Percentiles rank a stretch among this genome's conserved stretches.
Evolutionary conservation across 306 rosid species (phyloP).

Genomic region (Pachyrhizus erosus): DNA sequence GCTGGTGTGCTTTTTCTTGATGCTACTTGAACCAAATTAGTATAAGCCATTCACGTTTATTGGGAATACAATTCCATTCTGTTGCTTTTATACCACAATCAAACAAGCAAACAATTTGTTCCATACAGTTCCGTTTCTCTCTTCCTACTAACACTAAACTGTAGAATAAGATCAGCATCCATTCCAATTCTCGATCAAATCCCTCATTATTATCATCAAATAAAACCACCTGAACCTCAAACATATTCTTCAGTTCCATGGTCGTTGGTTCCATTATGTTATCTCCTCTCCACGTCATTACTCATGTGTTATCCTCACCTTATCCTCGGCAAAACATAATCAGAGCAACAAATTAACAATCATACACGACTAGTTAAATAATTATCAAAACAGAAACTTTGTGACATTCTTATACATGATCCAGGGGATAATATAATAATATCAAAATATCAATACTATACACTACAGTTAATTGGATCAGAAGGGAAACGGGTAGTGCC

Average conservation of each 20-base stretch:
- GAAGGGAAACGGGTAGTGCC: conserved; percentile 14
- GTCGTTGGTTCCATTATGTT: conserved; percentile 18
- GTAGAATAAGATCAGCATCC: conserved; percentile 30
- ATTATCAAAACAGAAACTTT: not conserved
- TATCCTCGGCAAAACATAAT: not conserved
- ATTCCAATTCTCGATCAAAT: conserved; percentile 34
- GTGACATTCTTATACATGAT: not conserved
- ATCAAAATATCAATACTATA: conserved; percentile 32
- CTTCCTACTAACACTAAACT: not conserved
- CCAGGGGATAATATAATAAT: not conserved
- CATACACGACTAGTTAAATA: not conserved
- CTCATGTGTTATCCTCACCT: not conserved
- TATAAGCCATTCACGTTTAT: conserved; percentile 38
- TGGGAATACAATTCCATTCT: conserved; percentile 61
- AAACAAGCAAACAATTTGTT: conserved; percentile 14
- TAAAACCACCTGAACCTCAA: not conserved
- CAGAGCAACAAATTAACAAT: not conserved
- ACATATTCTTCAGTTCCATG: conserved; percentile 35
- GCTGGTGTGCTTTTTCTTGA: conserved; percentile 27
- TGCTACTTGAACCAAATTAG: conserved; percentile 34
- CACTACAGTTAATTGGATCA: conserved; percentile 12
- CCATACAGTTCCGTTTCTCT: not conserved
- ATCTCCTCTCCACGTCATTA: conserved; percentile 5
- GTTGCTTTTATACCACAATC: not conserved
- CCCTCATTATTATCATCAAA: conserved; percentile 9